phyloP scores from a whole-genome alignment of 225 moss, liverwort and hornwort species.

The Marchantia paleacea region DNA sequence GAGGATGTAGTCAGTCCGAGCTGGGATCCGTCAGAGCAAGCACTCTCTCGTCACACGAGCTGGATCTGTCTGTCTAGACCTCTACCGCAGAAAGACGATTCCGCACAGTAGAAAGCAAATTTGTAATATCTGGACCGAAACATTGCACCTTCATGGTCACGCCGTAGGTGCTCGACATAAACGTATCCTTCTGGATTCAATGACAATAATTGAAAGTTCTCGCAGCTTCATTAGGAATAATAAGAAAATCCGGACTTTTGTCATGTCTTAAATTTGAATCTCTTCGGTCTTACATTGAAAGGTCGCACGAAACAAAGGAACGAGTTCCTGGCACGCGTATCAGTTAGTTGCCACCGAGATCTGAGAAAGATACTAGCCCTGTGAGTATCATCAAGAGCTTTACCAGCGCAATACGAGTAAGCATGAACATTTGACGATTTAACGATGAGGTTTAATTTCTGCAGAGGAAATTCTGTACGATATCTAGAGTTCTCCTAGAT shows the following conservation, averaged over 20 bases:
- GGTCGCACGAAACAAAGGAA: neutral
- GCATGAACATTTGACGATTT: no score
- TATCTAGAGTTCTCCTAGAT: no score
- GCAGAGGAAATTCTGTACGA: no score
- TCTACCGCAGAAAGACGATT: neutral
- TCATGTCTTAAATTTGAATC: no score
- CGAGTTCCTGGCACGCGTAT: neutral
- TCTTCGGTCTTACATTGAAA: neutral
- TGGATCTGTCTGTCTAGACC: slow-evolving; percentile 6
- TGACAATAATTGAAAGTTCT: slow-evolving; percentile 1
- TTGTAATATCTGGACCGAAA: neutral
- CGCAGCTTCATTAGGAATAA: neutral
- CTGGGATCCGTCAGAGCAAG: slow-evolving; percentile 3
- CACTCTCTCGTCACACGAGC: neutral
- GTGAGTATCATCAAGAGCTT: no score
- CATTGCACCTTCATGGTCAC: neutral
- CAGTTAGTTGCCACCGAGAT: neutral
- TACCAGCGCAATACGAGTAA: no score
- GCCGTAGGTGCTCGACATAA: neutral
- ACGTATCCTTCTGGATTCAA: neutral
- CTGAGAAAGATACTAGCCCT: no score
- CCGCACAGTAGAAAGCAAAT: neutral
- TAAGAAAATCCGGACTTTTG: no score
- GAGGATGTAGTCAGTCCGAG: neutral
- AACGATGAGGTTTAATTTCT: no score